These are phyloP conservation scores for Aspergillus awamori DNA, from an alignment of 2,329 filamentous ascomycete genomes.

Conservation along the genomic window DNA sequence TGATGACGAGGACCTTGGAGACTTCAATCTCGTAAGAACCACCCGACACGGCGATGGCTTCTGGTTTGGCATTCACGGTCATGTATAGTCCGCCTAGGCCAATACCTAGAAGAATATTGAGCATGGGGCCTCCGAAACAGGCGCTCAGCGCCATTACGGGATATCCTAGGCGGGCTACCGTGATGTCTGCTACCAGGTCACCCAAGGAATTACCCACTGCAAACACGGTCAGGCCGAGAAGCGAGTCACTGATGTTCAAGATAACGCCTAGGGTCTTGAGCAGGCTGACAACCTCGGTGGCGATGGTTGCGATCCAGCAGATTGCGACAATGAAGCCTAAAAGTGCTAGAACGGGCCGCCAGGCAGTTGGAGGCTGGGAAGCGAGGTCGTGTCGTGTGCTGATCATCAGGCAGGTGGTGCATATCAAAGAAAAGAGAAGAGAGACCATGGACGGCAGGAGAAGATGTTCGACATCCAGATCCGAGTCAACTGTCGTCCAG, in stretches of 20 bases:
- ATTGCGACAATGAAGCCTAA: constrained; percentile 89
- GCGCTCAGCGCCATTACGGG: constrained; percentile 95
- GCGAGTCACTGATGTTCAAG: constrained; percentile 88
- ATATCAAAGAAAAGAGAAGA: constrained; percentile 67
- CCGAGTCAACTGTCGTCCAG: constrained; percentile 61
- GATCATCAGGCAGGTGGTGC: constrained; percentile 67
- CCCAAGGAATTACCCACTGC: constrained; percentile 94
- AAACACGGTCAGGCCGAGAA: constrained; percentile 92
- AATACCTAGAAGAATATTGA: constrained; percentile 94
- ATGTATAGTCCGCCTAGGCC: constrained; percentile 90
- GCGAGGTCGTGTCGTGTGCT: constrained; percentile 62
- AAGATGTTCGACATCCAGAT: constrained; percentile 56
- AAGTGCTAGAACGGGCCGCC: constrained; percentile 80
- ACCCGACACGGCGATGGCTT: constrained; percentile 15
- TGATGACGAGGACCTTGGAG: constrained; percentile 81
- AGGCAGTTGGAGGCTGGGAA: constrained; percentile 62
- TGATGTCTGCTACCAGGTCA: constrained; percentile 92
- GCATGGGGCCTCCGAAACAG: constrained; percentile 97
- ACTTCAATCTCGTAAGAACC: constrained; percentile 80
- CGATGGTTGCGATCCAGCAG: constrained; percentile 94
- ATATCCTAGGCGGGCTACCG: constrained; percentile 87
- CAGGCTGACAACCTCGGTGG: constrained; percentile 91
- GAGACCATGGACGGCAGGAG: constrained; percentile 63
- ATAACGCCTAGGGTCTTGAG: constrained; percentile 93
- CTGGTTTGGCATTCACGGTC: constrained; percentile 61